Base-by-base conservation (phyloP, 352 stramenopile genomes). In the Phytophthora sp. region DNA sequence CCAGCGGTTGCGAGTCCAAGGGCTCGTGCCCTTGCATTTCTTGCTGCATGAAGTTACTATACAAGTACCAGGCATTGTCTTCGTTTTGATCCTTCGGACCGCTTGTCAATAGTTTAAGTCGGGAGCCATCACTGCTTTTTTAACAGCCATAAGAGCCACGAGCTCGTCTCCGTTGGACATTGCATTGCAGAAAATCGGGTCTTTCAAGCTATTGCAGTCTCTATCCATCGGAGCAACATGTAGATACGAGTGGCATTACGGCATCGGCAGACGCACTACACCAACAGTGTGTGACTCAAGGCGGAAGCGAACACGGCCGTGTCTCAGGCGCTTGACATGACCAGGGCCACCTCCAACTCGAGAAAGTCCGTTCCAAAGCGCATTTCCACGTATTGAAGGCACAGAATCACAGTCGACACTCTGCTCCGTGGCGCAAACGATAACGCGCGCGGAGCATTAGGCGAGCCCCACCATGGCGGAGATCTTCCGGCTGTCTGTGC, bases 331-430 rank as follows among this genome's bases (percentile, higher is more conserved):
- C 17, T 58, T 51, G 35, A 39, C 9, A 18, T n/a, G 23, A 15
- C 11, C 23, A 57, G 23, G 18, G 20, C 20, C 34, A 53, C 12
- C 13, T 43, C 28, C 28, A 42, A 13, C 8, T 42, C 37, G 57
- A 73, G 64, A 69, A 73, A 73, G 51, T 58, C 38, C 49, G 50
- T 54, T 57, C 6, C 35, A 24, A 46, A 35, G n/a, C 11, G n/a
- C 26, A 57, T 15, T 11, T 39, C 27, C n/a, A 39, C 27, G 24
- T 41, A 12, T 20, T 15, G 38, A 64, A 64, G 18, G 20, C 23
- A 20, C 43, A 65, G 7, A 54, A 32, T 49, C 31, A 5, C 12
- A 28, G 38, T 57, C 39, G 32, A 59, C 42, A 43, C 20, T 32
- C 37, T 46, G 10, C 51, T 13, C 34, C 12, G 27, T 26, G 39